Base-by-base conservation (phyloP, 2,329 filamentous ascomycete species). In the Calonectria pteridis region DNA sequence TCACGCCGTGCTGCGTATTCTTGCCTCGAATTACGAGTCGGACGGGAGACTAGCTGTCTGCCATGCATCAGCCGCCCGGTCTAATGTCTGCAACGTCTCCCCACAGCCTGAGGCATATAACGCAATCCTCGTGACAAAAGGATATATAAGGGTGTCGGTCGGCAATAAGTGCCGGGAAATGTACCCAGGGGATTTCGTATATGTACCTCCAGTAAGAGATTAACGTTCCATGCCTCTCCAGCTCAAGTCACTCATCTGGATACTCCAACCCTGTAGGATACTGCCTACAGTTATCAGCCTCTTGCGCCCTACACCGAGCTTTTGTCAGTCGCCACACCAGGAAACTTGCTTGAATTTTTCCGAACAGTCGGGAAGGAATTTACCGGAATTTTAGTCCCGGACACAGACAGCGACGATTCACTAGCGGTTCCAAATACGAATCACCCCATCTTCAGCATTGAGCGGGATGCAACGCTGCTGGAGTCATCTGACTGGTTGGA, bases 291-390 rank as follows among this genome's bases (percentile, higher is more conserved):
- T 20, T 71, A 20, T 37, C 35, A 67, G n/a, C 28, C 69, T 14
- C 69, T 67, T 6, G 69, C 46, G 9, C 69, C 69, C 14, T 71
- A 37, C 18, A 59, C 40, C 20, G 69, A 71, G 16, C 13, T 71
- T 18, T n/a, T 71, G 14, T 26, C 37, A 35, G 37, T 71, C 20
- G 26, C 50, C 31, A 31, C 50, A 16, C 62, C 62, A 28, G 69
- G 37, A 14, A 31, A 37, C 20, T n/a, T 58, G 13, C 18, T 58
- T 13, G 51, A 59, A 1, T 40, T 71, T 7, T 71, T 59, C 16
- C 51, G 59, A 16, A 16, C 23, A 29, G 35, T 46, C 10, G 50
- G 55, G 13, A 62, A 67, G 2, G 62, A 67, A 40, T 67, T 37
- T 14, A 37, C 18, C 7, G 62, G 62, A 1, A 49, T 66, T 16